These are phyloP conservation scores for Ceratocystis papillata DNA, from an alignment of 2,329 filamentous ascomycete species.

Conservation along the genomic window DNA sequence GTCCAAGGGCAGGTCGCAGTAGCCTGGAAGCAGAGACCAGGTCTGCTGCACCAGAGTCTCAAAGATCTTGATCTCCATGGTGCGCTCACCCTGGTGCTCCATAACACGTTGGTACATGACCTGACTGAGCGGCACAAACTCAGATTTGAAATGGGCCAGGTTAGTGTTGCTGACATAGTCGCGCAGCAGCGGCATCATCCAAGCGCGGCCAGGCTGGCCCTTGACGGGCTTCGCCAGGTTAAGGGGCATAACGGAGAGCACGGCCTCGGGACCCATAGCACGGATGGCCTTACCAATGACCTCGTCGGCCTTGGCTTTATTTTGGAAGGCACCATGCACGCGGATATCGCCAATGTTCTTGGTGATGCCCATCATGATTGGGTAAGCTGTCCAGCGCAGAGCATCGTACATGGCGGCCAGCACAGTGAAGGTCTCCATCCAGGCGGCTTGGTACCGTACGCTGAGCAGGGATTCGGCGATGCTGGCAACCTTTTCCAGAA, in stretches of 20 bases:
- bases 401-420: conserved; percentile 78
- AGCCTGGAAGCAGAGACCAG: conserved; percentile 87
- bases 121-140: conserved; percentile 83
- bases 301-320: conserved; percentile 89
- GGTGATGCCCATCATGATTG: conserved; percentile 64
- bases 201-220: conserved; percentile 75
- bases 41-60: conserved; percentile 93
- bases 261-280: conserved; percentile 78
- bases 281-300: conserved; percentile 79
- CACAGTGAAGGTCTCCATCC: conserved; percentile 89
- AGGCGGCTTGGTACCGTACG: conserved; percentile 86
- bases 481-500: conserved; percentile 68
- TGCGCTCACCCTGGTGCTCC: conserved; percentile 73
- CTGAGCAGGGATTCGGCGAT: conserved; percentile 64
- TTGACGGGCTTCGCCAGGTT: conserved; percentile 70
- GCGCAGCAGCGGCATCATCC: conserved; percentile 84
- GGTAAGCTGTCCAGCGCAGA: conserved; percentile 72
- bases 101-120: conserved; percentile 79
- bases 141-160: conserved; percentile 70
- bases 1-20: conserved; percentile 86
- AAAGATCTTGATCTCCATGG: conserved; percentile 94
- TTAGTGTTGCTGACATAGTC: conserved; percentile 85
- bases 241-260: conserved; percentile 71
- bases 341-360: conserved; percentile 77
- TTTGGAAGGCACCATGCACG: conserved; percentile 74